Conservation (phyloP, 2,329 filamentous ascomycete genomes). For the Colletotrichum somersetense region DNA sequence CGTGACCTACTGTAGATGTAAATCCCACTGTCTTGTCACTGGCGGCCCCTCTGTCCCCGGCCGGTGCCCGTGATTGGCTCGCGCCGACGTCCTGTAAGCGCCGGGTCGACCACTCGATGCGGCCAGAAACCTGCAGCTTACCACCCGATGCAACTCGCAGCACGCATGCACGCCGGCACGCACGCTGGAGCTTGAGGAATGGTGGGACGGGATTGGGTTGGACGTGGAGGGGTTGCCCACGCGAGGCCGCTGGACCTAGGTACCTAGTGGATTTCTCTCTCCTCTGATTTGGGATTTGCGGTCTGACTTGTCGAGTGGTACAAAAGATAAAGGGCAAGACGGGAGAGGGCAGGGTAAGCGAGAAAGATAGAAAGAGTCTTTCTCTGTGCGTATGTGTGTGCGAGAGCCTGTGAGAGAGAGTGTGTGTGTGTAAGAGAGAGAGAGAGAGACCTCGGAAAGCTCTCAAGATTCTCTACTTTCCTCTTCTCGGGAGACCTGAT, state of each 20-base stretch:
- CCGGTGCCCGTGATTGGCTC: constrained; percentile 34
- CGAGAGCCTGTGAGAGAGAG: too few species aligned
- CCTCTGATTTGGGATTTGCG: constrained; percentile 3
- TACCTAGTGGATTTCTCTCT: not conserved
- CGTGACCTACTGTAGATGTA: constrained; percentile 4
- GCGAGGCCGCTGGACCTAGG: constrained; percentile 2
- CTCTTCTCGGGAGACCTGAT: constrained; percentile 6
- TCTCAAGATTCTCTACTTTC: too few species aligned
- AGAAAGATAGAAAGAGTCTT: not conserved
- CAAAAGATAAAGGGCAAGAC: constrained; percentile 26
- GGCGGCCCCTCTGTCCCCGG: constrained; percentile 7
- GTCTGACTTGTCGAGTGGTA: constrained; percentile 27
- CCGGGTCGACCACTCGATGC: constrained; percentile 42
- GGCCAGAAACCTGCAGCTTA: constrained; percentile 38
- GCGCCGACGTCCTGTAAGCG: constrained; percentile 41
- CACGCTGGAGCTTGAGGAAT: constrained; percentile 8
- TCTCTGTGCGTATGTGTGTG: too few species aligned
- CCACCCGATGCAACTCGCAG: constrained; percentile 36
- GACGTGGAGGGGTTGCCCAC: not conserved
- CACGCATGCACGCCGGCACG: constrained; percentile 15
- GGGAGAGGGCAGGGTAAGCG: not conserved
- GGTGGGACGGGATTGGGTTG: constrained; percentile 10
- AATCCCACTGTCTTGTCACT: constrained; percentile 3
- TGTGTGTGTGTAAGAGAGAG: not conserved
- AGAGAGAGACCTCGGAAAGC: not conserved